Evolutionary conservation across 2,329 filamentous ascomycete genomes (phyloP).

Genomic region (Cladosporium velox): DNA sequence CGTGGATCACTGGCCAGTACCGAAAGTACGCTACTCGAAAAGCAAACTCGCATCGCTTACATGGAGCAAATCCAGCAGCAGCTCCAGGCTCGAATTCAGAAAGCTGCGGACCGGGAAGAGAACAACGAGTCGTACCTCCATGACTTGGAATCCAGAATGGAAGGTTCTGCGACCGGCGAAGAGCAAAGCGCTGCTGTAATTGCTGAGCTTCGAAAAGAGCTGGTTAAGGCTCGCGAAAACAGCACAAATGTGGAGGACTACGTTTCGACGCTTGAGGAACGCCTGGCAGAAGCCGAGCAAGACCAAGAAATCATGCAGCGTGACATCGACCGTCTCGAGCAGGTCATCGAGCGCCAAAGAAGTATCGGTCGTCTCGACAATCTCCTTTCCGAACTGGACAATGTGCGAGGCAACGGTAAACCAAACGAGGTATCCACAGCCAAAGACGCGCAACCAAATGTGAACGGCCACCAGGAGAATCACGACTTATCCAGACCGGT

Average conservation of each 20-base stretch:
- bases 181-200: slow-evolving; percentile 89
- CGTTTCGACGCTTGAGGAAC: slow-evolving; percentile 93
- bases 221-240: slow-evolving; percentile 82
- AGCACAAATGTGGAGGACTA: slow-evolving; percentile 92
- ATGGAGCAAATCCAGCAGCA: slow-evolving; percentile 90
- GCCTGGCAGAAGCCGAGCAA: slow-evolving; percentile 91
- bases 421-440: slow-evolving; percentile 27
- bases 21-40: slow-evolving; percentile 85
- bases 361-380: slow-evolving; percentile 94
- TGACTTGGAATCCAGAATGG: slow-evolving; percentile 85
- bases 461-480: slow-evolving; percentile 29
- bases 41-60: slow-evolving; percentile 90
- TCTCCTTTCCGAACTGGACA: slow-evolving; percentile 83
- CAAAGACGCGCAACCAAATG: background rate
- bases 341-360: slow-evolving; percentile 91
- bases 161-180: slow-evolving; percentile 86
- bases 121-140: slow-evolving; percentile 92
- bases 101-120: slow-evolving; percentile 85
- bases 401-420: slow-evolving; percentile 39
- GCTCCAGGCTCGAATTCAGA: slow-evolving; percentile 85
- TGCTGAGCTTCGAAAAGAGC: slow-evolving; percentile 85
- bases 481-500: slow-evolving; percentile 32
- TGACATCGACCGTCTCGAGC: slow-evolving; percentile 89
- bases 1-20: slow-evolving; percentile 78
- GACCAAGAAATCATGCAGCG: slow-evolving; percentile 96